Conservation (phyloP, 306 rosid genomes). For the Amphicarpaea edgeworthii region DNA sequence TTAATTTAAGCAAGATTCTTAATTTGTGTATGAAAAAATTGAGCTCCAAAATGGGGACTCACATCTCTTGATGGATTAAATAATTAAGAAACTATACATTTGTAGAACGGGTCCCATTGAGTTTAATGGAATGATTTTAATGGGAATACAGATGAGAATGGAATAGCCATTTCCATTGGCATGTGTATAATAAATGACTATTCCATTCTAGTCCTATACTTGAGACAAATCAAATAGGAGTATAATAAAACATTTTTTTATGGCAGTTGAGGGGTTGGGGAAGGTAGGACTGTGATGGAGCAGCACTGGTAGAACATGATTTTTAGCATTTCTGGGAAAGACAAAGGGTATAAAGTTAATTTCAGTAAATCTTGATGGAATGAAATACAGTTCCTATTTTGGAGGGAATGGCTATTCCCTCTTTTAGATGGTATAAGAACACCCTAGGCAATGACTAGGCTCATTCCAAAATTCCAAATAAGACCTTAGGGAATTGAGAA, state of each 20-base stretch:
- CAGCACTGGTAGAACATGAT: neutral
- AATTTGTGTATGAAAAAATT: conserved; percentile 24
- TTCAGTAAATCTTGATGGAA: neutral
- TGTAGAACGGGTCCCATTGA: conserved; percentile 11
- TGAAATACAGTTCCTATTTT: conserved; percentile 27
- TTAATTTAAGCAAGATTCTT: conserved; percentile 24
- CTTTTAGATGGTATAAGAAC: neutral
- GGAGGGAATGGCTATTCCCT: conserved; percentile 32
- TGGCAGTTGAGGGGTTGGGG: conserved; percentile 26
- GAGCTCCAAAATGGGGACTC: conserved; percentile 22
- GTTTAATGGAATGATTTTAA: conserved; percentile 15
- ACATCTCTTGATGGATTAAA: conserved; percentile 21
- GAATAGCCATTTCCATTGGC: conserved; percentile 27
- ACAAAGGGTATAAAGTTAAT: conserved; percentile 22
- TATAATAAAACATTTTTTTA: neutral
- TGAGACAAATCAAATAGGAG: conserved; percentile 21
- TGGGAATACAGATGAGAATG: neutral
- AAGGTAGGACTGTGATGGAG: conserved; percentile 34
- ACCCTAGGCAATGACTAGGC: conserved; percentile 25
- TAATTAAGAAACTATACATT: conserved; percentile 5
- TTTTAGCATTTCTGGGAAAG: conserved; percentile 14
- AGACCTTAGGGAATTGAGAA: conserved; percentile 13
- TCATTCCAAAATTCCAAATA: conserved; percentile 30
- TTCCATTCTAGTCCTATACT: conserved; percentile 17
- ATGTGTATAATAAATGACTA: conserved; percentile 29